Base-by-base conservation (phyloP, 2,329 filamentous ascomycete species). In the Penicillium sp. region DNA sequence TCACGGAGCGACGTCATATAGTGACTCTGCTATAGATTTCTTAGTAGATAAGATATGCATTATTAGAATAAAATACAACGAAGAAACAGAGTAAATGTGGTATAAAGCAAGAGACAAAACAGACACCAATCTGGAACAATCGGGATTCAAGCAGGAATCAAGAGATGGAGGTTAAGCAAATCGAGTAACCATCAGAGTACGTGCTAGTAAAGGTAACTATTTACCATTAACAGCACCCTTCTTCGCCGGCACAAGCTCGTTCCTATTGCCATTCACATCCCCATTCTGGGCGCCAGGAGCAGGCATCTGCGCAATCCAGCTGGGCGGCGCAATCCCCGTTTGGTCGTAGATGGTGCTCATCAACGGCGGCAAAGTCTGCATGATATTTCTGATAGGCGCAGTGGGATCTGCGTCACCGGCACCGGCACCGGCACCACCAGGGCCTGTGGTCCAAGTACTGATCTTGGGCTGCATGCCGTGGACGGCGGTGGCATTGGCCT, bases 331-430 rank as follows among this genome's bases (percentile, higher is more conserved):
- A 66, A 95, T 91, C 0, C 90, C 90, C 0, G 90, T 95, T 78
- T 96, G 91, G 59, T 95, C 90, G 64, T 94, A 87, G 66, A 96
- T 93, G 0, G 91, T 95, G 9, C 82, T 85, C 76, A 95, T 86
- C 20, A 95, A 79, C 5, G 91, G 91, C 35, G 91, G 91, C 60
- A 95, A 77, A 69, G 86, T 88, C 78, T 94, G 90, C 76, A 94
- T 92, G 38, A 95, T 81, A 64, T 93, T 92, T 62, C 89, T 81
- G 74, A 94, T 87, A 3, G 87, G 81, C 1, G 82, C 83, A 23
- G 80, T 76, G 8, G 80, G 72, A 58, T 89, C 86, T 55, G 82
- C 76, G 42, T 71, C 71, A 24, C 72, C 74, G 43, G 68, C 75
- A n/a, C 73, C 76, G 26, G 26, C 26, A 28, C 26, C 26, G 8